Conservation (phyloP, 129 eudicot species). For the Scalesia atractyloides region DNA sequence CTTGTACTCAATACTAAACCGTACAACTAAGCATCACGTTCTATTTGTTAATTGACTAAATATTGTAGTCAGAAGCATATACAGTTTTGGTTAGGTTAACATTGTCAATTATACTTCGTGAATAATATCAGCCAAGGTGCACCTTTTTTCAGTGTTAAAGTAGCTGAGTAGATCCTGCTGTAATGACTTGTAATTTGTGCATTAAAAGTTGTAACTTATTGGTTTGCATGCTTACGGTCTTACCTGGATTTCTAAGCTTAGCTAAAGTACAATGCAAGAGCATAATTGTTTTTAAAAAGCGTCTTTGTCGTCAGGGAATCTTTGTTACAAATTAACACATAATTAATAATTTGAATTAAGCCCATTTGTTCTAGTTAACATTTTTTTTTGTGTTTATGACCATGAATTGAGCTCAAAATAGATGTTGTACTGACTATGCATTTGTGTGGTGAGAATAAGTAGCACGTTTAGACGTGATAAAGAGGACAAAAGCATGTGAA, state of each 20-base stretch:
- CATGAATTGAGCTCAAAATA: background rate
- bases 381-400: background rate
- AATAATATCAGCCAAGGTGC: background rate
- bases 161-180: background rate
- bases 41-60: background rate
- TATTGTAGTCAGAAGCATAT: conserved; percentile 4
- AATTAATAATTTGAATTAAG: conserved; percentile 12
- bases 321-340: conserved; percentile 27
- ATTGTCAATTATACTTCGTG: conserved; percentile 24
- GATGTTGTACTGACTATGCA: background rate
- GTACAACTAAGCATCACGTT: conserved; percentile 19
- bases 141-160: conserved; percentile 1
- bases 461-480: conserved; percentile 2
- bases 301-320: conserved; percentile 35
- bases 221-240: conserved; percentile 16
- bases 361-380: conserved; percentile 1
- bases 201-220: background rate
- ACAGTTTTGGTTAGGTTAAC: background rate
- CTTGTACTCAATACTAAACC: background rate
- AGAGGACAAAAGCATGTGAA: conserved; percentile 9
- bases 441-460: background rate
- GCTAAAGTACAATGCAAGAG: conserved; percentile 37
- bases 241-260: conserved; percentile 16
- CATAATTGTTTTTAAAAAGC: conserved; percentile 9
- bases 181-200: conserved; percentile 15